These are phyloP conservation scores for Opeltia flavorubescens DNA, from an alignment of 495 filamentous ascomycete species.

Conservation along the genomic window DNA sequence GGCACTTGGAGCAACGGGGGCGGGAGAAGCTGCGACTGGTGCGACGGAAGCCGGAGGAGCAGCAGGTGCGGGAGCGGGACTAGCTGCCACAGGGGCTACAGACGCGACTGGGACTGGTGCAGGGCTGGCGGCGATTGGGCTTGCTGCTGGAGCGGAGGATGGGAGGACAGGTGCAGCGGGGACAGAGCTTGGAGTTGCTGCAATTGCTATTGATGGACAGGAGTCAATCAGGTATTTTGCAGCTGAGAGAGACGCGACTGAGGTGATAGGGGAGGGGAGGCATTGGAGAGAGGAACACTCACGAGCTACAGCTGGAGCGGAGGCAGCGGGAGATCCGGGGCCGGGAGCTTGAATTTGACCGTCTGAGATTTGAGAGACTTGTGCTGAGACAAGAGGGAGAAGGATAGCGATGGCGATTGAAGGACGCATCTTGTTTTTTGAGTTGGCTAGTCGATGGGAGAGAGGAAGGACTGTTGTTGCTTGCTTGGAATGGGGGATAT, in stretches of 20 bases:
- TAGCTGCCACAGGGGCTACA: neutral
- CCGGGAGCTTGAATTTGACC: neutral
- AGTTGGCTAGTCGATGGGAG: neutral
- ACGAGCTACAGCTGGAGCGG: neutral
- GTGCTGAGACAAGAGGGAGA: neutral
- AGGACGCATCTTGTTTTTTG: neutral
- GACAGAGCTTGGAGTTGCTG: neutral
- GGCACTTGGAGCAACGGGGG: neutral
- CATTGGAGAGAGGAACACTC: too few relatives aligned
- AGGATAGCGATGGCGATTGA: neutral
- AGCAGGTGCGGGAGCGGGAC: neutral
- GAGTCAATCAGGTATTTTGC: too few relatives aligned
- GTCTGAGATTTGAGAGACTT: constrained; percentile 2
- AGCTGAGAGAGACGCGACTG: too few relatives aligned
- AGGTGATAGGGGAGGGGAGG: too few relatives aligned
- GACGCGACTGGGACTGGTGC: neutral
- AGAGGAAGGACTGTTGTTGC: neutral
- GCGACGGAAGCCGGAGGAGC: neutral
- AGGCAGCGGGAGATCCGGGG: neutral
- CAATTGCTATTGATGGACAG: too few relatives aligned
- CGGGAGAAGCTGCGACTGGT: neutral
- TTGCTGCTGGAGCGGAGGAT: neutral
- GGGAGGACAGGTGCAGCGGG: neutral
- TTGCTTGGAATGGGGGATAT: neutral
- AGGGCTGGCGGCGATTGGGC: neutral